Evolutionary conservation across 495 filamentous ascomycete genomes (phyloP), one percentile per base, ranked within the genome.

Genomic region (Bacidia rubella): DNA sequence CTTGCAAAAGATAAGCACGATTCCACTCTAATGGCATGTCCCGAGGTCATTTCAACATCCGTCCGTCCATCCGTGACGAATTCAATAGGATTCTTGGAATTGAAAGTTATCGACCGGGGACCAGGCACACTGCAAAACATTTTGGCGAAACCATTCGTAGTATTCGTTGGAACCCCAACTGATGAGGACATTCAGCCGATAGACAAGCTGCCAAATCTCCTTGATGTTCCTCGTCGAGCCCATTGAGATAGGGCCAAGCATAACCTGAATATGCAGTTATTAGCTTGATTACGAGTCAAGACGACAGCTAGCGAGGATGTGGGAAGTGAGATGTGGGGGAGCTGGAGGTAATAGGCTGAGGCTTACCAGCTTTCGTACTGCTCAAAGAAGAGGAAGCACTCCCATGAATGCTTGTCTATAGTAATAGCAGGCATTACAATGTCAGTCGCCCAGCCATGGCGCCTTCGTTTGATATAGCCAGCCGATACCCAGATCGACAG

Each of bases 161-260:
- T 49, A 55, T 27, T 55, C 46, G 11, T 45, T 55, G 17, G 21
- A 39, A 10, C 45, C 53, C 53, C 53, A 55, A 12, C 42, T 11
- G 11, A 55, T 39, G 3, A 55, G 15, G 15, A 50, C 2, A 24
- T 55, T 0, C 25, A 55, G 9, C 11, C 21, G n/a, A 27, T 42
- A 42, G 9, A 50, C n/a, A 32, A 55, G 27, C 19, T 41, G n/a
- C 53, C 53, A 55, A 1, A 50, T 49, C 1, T 32, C 35, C 11
- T 17, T 7, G 0, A 51, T 7, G 17, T 23, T 19, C 10, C 19
- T 17, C 10, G 54, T 56, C 11, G 48, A 41, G 3, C 54, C 54
- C 9, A 56, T 43, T 11, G n/a, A 5, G 38, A 23, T 25, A 11
- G 32, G 11, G n/a, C 48, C 54, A 17, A 52, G 5, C 47, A 56